Evolutionary conservation across 2,329 filamentous ascomycete genomes (phyloP), one percentile per base, ranked within the genome.

Genomic region (Aspergillus transmontanensis): DNA sequence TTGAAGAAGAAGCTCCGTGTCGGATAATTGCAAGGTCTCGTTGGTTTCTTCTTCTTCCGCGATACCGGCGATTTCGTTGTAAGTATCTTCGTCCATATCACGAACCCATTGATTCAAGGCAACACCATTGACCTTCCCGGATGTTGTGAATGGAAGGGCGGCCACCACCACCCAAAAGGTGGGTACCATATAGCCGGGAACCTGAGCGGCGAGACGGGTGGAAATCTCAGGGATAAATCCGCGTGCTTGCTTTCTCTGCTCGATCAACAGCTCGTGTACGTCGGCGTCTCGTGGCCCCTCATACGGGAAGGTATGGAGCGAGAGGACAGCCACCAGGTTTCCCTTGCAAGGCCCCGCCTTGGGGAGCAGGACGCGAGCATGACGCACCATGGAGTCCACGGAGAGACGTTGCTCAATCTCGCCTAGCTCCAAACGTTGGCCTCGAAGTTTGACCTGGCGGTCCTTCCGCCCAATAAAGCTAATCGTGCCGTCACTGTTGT

Each of bases 381-480:
- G 46, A 10, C 46, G 46, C 26, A 50, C 46, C 46, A n/a, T 30
- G 12, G 46, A 30, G 23, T 50, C 46, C 46, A 50, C 26, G 23
- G 46, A 50, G 46, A 50, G 46, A 26, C 46, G 46, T 19, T 63
- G 60, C 32, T 68, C 66, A 11, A 68, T 63, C 55, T 68, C 66
- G 5, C 58, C 62, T 2, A 68, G 46, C 39, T 68, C 66, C 23
- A 68, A 48, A 12, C 66, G 64, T 34, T 68, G 66, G 12, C 66
- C 66, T 12, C 59, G 60, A 11, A 68, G 45, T 39, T 68, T 68
- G 14, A 68, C 58, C 48, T 66, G 64, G 11, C 57, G 58, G 16
- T 68, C 66, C 7, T 56, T 57, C n/a, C 66, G 58, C 0, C 66
- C 66, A 34, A 64, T 60, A 32, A 63, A 66, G 26, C 53, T 57